A percentile compares a stretch with the other conserved stretches of the same genome.
phyloP scores from a whole-genome alignment of 2,329 filamentous ascomycete genomes.

The Ceratocystis lukuohia region DNA sequence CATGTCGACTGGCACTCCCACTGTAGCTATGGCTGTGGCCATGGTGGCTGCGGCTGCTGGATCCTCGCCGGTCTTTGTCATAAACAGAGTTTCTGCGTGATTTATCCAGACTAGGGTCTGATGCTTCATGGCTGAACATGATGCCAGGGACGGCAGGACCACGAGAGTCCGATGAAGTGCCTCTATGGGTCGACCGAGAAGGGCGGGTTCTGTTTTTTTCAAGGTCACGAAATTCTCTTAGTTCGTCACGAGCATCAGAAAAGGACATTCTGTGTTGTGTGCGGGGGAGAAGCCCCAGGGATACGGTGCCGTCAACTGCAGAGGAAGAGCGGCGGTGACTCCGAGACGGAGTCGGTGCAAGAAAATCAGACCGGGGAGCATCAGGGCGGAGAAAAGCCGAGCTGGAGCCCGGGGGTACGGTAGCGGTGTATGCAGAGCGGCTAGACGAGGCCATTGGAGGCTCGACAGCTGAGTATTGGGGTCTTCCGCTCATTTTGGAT shows the following conservation, averaged over 20 bases:
- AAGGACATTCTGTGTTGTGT: constrained; percentile 19
- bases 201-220: constrained; percentile 21
- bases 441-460: not conserved
- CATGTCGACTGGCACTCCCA: constrained; percentile 5
- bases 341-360: constrained; percentile 23
- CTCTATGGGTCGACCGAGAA: constrained; percentile 29
- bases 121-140: constrained; percentile 37
- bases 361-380: constrained; percentile 16
- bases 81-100: constrained; percentile 20
- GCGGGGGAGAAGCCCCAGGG: constrained; percentile 21
- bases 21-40: constrained; percentile 23
- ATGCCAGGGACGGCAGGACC: constrained; percentile 37
- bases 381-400: constrained; percentile 12
- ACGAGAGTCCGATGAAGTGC: constrained; percentile 26
- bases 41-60: constrained; percentile 22
- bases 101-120: constrained; percentile 29
- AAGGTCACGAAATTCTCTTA: constrained; percentile 6
- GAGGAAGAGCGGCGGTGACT: constrained; percentile 20
- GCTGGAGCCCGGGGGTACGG: not conserved
- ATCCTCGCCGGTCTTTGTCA: constrained; percentile 5
- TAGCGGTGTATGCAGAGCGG: constrained; percentile 11
- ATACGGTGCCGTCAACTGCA: constrained; percentile 6
- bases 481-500: constrained; percentile 16
- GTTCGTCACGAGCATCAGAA: constrained; percentile 13
- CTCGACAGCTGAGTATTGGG: constrained; percentile 17